These are phyloP conservation scores for Chlamydomonas incerta DNA, from an alignment of 139 green algal species.

Conservation along the genomic window DNA sequence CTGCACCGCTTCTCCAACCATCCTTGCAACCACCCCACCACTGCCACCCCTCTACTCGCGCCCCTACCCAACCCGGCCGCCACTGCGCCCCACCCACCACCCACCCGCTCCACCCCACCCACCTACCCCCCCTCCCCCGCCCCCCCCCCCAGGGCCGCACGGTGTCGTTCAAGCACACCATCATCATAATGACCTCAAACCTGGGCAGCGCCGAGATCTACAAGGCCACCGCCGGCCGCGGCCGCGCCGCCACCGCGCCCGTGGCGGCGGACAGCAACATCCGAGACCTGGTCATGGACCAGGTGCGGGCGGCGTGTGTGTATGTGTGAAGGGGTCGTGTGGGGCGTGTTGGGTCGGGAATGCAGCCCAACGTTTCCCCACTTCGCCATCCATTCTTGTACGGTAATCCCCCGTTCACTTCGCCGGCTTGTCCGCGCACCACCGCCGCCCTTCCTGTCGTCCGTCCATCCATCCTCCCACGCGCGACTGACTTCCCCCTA, in stretches of 20 bases:
- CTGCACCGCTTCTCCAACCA: too few species aligned
- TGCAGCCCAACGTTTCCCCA: too few species aligned
- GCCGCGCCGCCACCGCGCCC: background rate
- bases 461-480: background rate
- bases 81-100: too few species aligned
- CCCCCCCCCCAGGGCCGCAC: slow-evolving; percentile 75
- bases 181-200: slow-evolving; percentile 98
- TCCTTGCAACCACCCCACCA: too few species aligned
- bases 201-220: slow-evolving; percentile 78
- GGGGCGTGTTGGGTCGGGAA: too few species aligned
- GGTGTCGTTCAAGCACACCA: slow-evolving; percentile 95
- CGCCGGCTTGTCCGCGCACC: too few species aligned
- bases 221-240: slow-evolving; percentile 7
- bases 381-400: too few species aligned
- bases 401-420: too few species aligned
- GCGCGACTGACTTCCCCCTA: background rate
- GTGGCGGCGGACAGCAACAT: slow-evolving; percentile 32
- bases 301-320: slow-evolving; percentile 21
- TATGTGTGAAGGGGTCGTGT: background rate
- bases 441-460: too few species aligned
- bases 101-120: too few species aligned
- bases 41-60: too few species aligned
- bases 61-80: too few species aligned
- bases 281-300: slow-evolving; percentile 68
- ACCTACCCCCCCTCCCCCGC: background rate